phyloP scores from a whole-genome alignment of 306 rosid genomes.

The Arachis stenosperma region DNA sequence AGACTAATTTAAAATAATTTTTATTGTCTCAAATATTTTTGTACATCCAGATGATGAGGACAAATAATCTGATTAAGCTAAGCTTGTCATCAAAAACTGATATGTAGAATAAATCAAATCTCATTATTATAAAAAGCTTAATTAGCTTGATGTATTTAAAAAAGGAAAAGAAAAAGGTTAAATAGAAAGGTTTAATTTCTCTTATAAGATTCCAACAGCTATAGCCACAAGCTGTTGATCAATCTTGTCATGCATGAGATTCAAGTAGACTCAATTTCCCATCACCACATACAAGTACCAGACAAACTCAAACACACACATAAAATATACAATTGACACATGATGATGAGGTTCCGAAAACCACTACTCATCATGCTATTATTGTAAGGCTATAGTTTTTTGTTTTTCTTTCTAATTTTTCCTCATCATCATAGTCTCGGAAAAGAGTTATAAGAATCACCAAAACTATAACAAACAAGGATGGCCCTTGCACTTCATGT shows the following conservation, averaged over 20 bases:
- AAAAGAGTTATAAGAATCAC: too few relatives aligned
- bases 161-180: too few relatives aligned
- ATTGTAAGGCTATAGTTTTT: background rate
- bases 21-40: too few relatives aligned
- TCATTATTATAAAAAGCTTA: too few relatives aligned
- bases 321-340: background rate
- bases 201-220: too few relatives aligned
- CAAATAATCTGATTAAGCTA: conserved; percentile 32
- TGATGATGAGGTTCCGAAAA: background rate
- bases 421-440: too few relatives aligned
- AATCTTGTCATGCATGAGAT: background rate
- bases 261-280: background rate
- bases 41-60: background rate
- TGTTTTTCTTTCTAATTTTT: too few relatives aligned
- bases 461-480: too few relatives aligned
- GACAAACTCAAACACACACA: conserved; percentile 1
- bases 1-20: too few relatives aligned
- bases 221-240: background rate
- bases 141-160: too few relatives aligned
- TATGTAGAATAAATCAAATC: too few relatives aligned
- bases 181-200: too few relatives aligned
- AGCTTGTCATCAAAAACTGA: background rate
- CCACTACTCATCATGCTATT: background rate
- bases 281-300: background rate
- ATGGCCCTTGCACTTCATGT: background rate